A percentile compares a stretch with the other conserved stretches of the same genome.
Conservation (phyloP, 2,329 filamentous ascomycete genomes). For the Neofusicoccum sp. region DNA sequence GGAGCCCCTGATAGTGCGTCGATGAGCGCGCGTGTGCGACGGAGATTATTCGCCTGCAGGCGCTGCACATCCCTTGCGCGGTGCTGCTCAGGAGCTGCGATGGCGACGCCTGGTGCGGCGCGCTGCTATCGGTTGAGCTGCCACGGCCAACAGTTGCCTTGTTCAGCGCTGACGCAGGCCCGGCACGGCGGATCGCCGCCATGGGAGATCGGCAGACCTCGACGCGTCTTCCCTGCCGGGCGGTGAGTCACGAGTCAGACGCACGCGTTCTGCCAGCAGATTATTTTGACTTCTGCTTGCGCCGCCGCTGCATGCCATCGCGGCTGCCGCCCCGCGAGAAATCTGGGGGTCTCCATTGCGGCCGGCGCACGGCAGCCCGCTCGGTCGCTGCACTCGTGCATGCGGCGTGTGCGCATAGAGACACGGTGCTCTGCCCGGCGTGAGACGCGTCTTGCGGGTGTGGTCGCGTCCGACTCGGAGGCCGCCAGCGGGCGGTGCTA, state of each 20-base stretch:
- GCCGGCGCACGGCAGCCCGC: constrained; percentile 8
- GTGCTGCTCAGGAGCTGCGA: background rate
- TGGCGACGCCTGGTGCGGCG: background rate
- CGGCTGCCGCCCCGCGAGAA: constrained; percentile 1
- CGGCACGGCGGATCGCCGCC: constrained; percentile 11
- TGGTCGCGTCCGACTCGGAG: constrained; percentile 4
- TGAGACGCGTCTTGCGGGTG: constrained; percentile 6
- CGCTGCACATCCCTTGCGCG: background rate
- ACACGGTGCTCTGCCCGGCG: background rate
- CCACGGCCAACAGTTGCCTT: constrained; percentile 13
- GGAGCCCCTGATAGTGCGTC: constrained; percentile 11
- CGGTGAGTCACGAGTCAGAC: constrained; percentile 10
- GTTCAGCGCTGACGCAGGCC: constrained; percentile 1
- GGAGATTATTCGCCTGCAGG: background rate
- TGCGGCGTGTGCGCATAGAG: background rate
- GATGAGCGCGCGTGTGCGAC: constrained; percentile 9
- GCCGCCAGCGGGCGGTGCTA: constrained; percentile 17
- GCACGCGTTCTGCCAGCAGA: constrained; percentile 15
- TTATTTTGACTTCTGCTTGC: constrained; percentile 19
- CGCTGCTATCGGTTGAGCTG: constrained; percentile 14
- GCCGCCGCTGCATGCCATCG: constrained; percentile 2
- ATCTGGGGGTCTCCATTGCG: constrained; percentile 9
- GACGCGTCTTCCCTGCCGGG: constrained; percentile 13
- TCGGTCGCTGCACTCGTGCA: background rate
- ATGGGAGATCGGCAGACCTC: constrained; percentile 15